Conservation (phyloP, 352 stramenopile species). For the Pythium volutum region DNA sequence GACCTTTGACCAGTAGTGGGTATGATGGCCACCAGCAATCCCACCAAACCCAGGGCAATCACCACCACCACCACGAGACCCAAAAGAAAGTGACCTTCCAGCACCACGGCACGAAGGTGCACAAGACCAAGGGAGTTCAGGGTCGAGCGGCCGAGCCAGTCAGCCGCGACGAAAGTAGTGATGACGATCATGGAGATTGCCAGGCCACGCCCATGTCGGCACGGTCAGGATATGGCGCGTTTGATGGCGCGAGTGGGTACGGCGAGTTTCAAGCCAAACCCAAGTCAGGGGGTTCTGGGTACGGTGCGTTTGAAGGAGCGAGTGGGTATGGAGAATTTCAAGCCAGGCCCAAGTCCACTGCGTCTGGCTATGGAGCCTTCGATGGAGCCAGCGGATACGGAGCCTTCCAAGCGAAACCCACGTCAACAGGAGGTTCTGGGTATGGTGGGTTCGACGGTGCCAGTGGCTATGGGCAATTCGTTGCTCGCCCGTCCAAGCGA, state of each 20-base stretch:
- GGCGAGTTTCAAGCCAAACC: slow-evolving; percentile 12
- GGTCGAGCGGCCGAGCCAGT: background rate
- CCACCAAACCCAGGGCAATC: background rate
- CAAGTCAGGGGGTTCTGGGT: slow-evolving; percentile 22
- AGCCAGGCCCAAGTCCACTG: slow-evolving; percentile 1
- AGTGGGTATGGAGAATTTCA: slow-evolving; percentile 26
- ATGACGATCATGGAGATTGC: background rate
- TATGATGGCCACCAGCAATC: background rate
- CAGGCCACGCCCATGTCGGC: slow-evolving; percentile 1
- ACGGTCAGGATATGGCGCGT: slow-evolving; percentile 29
- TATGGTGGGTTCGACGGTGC: slow-evolving; percentile 36
- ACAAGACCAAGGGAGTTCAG: background rate
- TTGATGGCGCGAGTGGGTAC: slow-evolving; percentile 31
- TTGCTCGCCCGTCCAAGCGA: background rate
- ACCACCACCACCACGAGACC: too few species aligned
- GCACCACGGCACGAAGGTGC: background rate
- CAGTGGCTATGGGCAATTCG: slow-evolving; percentile 37
- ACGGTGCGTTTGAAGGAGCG: slow-evolving; percentile 22
- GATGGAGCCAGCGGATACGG: too few species aligned
- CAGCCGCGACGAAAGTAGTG: background rate
- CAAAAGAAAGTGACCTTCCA: slow-evolving; percentile 14
- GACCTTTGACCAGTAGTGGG: background rate
- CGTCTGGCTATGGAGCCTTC: too few species aligned
- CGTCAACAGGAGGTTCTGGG: slow-evolving; percentile 16
- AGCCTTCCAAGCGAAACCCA: slow-evolving; percentile 18